These are phyloP conservation scores for Mucor velutinosus DNA, from an alignment of 371 early-diverging fungal species.

Conservation along the genomic window DNA sequence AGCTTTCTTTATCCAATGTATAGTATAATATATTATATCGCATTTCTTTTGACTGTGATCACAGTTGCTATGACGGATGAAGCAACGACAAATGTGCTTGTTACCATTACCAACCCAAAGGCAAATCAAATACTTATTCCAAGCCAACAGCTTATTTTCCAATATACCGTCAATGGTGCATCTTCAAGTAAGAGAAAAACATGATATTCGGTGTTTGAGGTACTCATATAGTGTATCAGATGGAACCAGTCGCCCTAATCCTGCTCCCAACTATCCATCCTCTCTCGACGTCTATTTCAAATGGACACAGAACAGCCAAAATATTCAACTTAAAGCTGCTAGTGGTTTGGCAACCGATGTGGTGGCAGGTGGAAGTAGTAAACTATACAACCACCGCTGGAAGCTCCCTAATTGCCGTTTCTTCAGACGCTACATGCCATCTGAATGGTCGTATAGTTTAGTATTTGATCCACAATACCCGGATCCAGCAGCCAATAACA, in stretches of 20 bases:
- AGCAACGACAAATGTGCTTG: not conserved
- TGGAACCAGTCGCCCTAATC: not conserved
- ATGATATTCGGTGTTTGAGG: not conserved
- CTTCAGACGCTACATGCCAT: constrained; percentile 19
- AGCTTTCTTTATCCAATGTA: not conserved
- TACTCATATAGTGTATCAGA: not conserved
- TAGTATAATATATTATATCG: not conserved
- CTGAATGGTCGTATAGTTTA: constrained; percentile 18
- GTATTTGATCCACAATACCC: constrained; percentile 19
- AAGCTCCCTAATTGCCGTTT: constrained; percentile 23
- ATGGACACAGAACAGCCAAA: constrained; percentile 10
- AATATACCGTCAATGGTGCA: constrained; percentile 6
- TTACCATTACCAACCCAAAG: constrained; percentile 2
- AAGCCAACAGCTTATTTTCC: not conserved
- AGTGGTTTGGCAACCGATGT: constrained; percentile 6
- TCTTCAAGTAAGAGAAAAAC: constrained; percentile 1
- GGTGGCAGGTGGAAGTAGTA: constrained; percentile 4
- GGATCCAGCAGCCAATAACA: not conserved
- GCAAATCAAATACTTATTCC: constrained; percentile 11
- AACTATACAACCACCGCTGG: constrained; percentile 12
- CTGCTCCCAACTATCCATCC: constrained; percentile 14
- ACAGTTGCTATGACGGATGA: not conserved
- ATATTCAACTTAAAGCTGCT: constrained; percentile 10
- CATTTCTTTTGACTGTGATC: not conserved
- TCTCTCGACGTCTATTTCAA: constrained; percentile 17